Evolutionary conservation across 148 eudicot genomes (phyloP).

Genomic region (Rhododendron mucronatum): DNA sequence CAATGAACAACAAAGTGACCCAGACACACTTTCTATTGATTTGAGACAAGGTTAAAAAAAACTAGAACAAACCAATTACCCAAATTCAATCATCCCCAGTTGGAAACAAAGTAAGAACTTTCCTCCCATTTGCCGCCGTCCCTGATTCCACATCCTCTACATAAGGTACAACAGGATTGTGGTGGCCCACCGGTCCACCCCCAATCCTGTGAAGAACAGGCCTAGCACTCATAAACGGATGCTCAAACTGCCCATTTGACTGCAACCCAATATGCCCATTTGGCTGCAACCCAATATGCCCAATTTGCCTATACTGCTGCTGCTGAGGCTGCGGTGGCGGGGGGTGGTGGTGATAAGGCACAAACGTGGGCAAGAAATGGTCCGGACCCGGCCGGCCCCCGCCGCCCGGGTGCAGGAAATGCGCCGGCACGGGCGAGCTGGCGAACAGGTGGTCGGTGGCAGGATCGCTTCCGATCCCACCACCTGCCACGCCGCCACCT

Average conservation of each 20-base stretch:
- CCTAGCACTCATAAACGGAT: conserved; percentile 44
- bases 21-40: neutral
- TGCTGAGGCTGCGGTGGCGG: conserved; percentile 24
- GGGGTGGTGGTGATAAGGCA: conserved; percentile 36
- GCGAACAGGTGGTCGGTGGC: conserved; percentile 85
- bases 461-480: conserved; percentile 36
- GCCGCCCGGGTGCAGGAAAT: conserved; percentile 50
- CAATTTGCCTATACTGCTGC: conserved; percentile 49
- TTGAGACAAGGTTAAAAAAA: neutral
- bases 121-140: conserved; percentile 42
- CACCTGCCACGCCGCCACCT: conserved; percentile 24
- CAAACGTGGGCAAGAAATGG: conserved; percentile 47
- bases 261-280: conserved; percentile 49
- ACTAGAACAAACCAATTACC: neutral
- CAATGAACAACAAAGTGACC: conserved; percentile 4
- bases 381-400: conserved; percentile 38
- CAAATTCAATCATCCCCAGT: conserved; percentile 53
- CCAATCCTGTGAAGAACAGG: conserved; percentile 39
- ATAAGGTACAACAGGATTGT: conserved; percentile 24
- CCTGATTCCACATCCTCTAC: conserved; percentile 69
- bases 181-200: conserved; percentile 42
- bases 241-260: conserved; percentile 49
- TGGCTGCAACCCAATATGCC: conserved; percentile 46
- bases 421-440: conserved; percentile 82
- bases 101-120: conserved; percentile 79